Base-by-base conservation (phyloP, 1,139 yeast species). In the Protomyces arabidopsidicola region DNA sequence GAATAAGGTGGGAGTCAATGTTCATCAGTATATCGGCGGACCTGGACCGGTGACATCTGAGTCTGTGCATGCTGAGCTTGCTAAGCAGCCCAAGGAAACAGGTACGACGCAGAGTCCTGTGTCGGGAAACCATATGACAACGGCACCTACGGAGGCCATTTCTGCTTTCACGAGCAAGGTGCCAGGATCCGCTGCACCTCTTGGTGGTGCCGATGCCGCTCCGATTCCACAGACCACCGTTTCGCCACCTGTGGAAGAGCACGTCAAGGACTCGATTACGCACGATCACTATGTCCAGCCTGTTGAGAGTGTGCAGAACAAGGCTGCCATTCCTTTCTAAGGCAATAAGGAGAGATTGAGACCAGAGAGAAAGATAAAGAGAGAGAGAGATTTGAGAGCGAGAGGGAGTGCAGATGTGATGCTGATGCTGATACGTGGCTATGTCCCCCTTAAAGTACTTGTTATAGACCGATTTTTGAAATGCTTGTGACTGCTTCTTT, bases 1-100 rank as follows among this genome's bases (percentile, higher is more conserved):
- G 24, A 54, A 60, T 45, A 53, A 60, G 50, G 63, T 55, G 3
- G 63, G 63, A 10, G 63, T 56, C n/a, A 54, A 58, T 39, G 56
- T 58, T 27, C 20, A 58, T 42, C 39, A 50, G 22, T 52, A 52
- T 22, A 36, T 58, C 39, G 36, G 52, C 16, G 56, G 56, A 14
- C 61, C 61, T 14, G 62, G 62, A 3, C 62, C 62, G 8, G 62
- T 58, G 16, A 55, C 27, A 35, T 27, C 27, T 14, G 31, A 51
- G 20, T 51, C 56, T 16, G 62, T 42, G 22, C 45, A 35, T 4
- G 62, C 51, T 38, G 50, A 58, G 18, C 35, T 58, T 9, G 52
- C 53, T 4, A 51, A 39, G 34, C 62, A 58, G 53, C 51, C 56
- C 10, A 58, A 51, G 12, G 22, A 42, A 18, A 5, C 27, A 10